phyloP scores from a whole-genome alignment of 345 rosid species.

The Populus alba region DNA sequence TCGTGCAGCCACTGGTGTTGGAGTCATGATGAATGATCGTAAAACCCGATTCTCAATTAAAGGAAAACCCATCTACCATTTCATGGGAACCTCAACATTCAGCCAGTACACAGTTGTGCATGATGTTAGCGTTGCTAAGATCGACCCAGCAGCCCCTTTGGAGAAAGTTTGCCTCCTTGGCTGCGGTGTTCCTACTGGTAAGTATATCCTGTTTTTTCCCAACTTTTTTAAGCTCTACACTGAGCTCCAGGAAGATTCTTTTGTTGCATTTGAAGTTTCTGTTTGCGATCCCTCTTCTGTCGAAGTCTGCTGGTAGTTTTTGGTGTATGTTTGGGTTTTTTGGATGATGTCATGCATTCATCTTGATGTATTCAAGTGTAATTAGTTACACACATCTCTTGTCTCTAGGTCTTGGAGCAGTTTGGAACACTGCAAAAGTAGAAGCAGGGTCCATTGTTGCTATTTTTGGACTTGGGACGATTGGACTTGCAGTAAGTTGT shows the following conservation, averaged over 20 bases:
- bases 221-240: background rate
- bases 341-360: background rate
- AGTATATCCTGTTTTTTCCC: conserved; percentile 2
- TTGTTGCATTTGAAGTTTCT: background rate
- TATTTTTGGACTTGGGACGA: conserved; percentile 95
- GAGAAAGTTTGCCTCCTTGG: conserved; percentile 99
- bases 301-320: background rate
- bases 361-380: background rate
- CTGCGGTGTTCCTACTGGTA: conserved; percentile 99
- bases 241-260: background rate
- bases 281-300: background rate
- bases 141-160: conserved; percentile 87
- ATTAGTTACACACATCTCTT: background rate
- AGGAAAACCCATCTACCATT: conserved; percentile 85
- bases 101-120: conserved; percentile 98
- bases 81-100: conserved; percentile 99
- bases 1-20: conserved; percentile 87
- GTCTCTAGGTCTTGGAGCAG: conserved; percentile 85
- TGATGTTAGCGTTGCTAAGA: conserved; percentile 95
- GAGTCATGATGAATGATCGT: conserved; percentile 89
- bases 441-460: conserved; percentile 90
- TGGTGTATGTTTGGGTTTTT: background rate
- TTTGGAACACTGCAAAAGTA: conserved; percentile 98
- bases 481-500: conserved; percentile 91
- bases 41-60: conserved; percentile 82